Percentiles rank a stretch among this genome's conserved stretches.
These are phyloP conservation scores for Solanum stenotomum DNA, from an alignment of 257 asterid species.

Conservation along the genomic window DNA sequence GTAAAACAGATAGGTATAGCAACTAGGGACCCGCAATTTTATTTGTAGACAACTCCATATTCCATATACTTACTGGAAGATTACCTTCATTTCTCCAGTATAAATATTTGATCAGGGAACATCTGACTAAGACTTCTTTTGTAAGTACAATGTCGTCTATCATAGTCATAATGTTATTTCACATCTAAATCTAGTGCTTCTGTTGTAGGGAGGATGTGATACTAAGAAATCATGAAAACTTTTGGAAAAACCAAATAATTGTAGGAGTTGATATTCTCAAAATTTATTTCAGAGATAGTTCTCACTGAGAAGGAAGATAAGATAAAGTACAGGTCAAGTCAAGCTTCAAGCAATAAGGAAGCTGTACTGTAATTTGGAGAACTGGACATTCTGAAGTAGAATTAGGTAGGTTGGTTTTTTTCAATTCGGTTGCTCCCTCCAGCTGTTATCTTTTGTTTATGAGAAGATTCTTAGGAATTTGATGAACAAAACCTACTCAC, in stretches of 20 bases:
- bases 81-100: not conserved
- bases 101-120: not conserved
- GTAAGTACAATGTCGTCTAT: not conserved
- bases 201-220: not conserved
- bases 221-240: not conserved
- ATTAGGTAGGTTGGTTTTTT: not conserved
- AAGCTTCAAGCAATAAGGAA: not conserved
- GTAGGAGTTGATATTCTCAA: not conserved
- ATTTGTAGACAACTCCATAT: not conserved
- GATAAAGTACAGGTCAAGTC: not conserved
- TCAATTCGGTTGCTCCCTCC: not conserved
- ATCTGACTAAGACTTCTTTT: not conserved
- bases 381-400: not conserved
- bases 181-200: not conserved
- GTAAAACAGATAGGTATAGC: not conserved
- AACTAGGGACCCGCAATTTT: not conserved
- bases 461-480: not conserved
- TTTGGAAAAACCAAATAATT: not conserved
- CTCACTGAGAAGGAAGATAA: not conserved
- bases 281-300: not conserved
- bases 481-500: not conserved
- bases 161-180: not conserved
- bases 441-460: not conserved
- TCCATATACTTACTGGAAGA: not conserved
- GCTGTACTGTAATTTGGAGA: not conserved